These are phyloP conservation scores for Penicillium longicatenatum DNA, from an alignment of 495 filamentous ascomycete genomes.

Conservation along the genomic window DNA sequence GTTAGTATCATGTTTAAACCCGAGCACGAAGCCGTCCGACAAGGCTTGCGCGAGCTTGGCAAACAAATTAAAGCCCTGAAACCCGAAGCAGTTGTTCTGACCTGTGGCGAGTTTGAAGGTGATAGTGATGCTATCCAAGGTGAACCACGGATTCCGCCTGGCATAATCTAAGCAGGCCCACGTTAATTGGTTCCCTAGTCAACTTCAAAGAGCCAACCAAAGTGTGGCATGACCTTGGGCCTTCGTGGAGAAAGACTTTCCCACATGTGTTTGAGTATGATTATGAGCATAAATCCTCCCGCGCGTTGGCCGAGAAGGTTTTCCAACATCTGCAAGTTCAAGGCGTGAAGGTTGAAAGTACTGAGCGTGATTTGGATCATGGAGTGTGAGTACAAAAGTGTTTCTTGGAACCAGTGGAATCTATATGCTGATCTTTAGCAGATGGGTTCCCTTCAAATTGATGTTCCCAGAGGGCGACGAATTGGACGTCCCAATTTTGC, in stretches of 20 bases:
- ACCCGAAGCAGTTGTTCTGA: background rate
- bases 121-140: constrained; percentile 2
- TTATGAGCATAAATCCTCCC: constrained; percentile 1
- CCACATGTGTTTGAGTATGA: background rate
- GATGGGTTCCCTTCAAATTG: constrained; percentile 3
- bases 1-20: constrained; percentile 2
- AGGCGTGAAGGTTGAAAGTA: background rate
- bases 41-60: background rate
- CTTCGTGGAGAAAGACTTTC: constrained; percentile 1
- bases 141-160: background rate
- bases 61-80: constrained; percentile 1
- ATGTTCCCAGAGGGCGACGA: constrained; percentile 4
- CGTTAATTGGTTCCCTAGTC: constrained; percentile 1
- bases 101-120: constrained; percentile 3
- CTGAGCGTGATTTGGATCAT: background rate
- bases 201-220: constrained; percentile 4
- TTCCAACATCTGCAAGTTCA: background rate
- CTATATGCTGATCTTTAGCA: background rate
- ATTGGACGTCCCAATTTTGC: background rate
- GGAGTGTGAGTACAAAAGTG: background rate
- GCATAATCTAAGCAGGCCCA: background rate
- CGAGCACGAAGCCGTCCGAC: background rate
- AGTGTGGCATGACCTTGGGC: background rate
- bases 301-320: background rate
- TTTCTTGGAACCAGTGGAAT: background rate